These are phyloP conservation scores for Lodderomyces metapsilosis DNA, from an alignment of 1,139 yeast species.

Conservation along the genomic window DNA sequence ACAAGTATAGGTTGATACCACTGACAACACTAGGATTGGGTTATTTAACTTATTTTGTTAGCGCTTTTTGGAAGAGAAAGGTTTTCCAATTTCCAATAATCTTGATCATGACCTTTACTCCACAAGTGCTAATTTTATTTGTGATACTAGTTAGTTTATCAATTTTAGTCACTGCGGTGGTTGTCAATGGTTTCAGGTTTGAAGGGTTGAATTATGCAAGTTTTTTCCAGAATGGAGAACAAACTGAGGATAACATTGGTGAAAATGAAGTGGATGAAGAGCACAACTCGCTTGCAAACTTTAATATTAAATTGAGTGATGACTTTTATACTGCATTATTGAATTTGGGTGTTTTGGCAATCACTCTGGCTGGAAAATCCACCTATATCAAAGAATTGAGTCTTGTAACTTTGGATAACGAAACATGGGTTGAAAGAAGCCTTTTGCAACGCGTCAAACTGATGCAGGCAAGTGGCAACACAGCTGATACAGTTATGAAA, in stretches of 20 bases:
- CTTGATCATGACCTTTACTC: conserved; percentile 55
- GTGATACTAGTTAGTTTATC: conserved; percentile 50
- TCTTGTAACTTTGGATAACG: conserved; percentile 43
- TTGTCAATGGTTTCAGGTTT: conserved; percentile 55
- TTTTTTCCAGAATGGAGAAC: conserved; percentile 35
- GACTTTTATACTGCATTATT: conserved; percentile 66
- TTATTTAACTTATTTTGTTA: conserved; percentile 47
- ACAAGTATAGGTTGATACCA: conserved; percentile 58
- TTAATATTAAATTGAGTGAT: conserved; percentile 42
- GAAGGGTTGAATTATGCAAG: conserved; percentile 49
- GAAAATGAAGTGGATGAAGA: conserved; percentile 30
- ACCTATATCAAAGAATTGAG: conserved; percentile 63
- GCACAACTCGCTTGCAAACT: conserved; percentile 21
- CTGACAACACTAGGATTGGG: conserved; percentile 55
- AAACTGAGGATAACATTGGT: conserved; percentile 28
- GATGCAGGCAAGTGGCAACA: no score
- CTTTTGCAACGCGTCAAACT: conserved; percentile 22
- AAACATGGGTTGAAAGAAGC: conserved; percentile 60
- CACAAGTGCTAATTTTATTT: conserved; percentile 55
- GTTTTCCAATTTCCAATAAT: conserved; percentile 51
- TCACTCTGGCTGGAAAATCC: conserved; percentile 64
- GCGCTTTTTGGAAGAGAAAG: conserved; percentile 34
- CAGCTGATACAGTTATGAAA: conserved; percentile 11
- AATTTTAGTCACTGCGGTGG: conserved; percentile 54
- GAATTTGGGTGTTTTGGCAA: conserved; percentile 60